Evolutionary conservation across 768 basidiomycete species (phyloP).

Genomic region (Dentipellis sp.): DNA sequence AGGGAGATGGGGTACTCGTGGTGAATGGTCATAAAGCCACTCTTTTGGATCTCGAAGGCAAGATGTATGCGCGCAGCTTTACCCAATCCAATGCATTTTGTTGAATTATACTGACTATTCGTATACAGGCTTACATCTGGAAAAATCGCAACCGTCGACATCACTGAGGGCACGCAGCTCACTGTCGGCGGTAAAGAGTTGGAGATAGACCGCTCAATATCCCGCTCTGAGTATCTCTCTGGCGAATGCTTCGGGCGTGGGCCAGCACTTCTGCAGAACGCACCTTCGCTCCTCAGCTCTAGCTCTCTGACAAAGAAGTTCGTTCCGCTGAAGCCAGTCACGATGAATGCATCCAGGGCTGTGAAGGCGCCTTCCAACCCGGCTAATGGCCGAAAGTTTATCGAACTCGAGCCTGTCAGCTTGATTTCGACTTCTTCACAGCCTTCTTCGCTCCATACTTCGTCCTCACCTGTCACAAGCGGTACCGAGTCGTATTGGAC

Average conservation of each 20-base stretch:
- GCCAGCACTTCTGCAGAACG: slow-evolving; percentile 12
- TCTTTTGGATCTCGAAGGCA: slow-evolving; percentile 56
- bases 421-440: slow-evolving; percentile 5
- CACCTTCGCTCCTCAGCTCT: slow-evolving; percentile 17
- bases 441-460: not conserved
- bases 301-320: slow-evolving; percentile 23
- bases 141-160: slow-evolving; percentile 27
- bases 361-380: slow-evolving; percentile 17
- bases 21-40: slow-evolving; percentile 33
- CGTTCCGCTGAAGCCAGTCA: slow-evolving; percentile 19
- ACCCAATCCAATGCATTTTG: not conserved
- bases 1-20: slow-evolving; percentile 67
- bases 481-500: slow-evolving; percentile 43
- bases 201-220: slow-evolving; percentile 51
- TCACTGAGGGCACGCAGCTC: slow-evolving; percentile 31
- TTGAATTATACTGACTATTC: not conserved
- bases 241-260: slow-evolving; percentile 53
- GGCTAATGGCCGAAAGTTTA: slow-evolving; percentile 17
- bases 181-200: slow-evolving; percentile 48
- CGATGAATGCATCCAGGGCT: slow-evolving; percentile 21
- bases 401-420: slow-evolving; percentile 32
- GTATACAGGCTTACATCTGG: slow-evolving; percentile 40
- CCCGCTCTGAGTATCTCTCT: slow-evolving; percentile 47
- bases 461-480: slow-evolving; percentile 6
- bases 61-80: slow-evolving; percentile 35